Base-by-base conservation (phyloP, 225 moss, liverwort and hornwort genomes). In the Physcomitrellopsis africana region DNA sequence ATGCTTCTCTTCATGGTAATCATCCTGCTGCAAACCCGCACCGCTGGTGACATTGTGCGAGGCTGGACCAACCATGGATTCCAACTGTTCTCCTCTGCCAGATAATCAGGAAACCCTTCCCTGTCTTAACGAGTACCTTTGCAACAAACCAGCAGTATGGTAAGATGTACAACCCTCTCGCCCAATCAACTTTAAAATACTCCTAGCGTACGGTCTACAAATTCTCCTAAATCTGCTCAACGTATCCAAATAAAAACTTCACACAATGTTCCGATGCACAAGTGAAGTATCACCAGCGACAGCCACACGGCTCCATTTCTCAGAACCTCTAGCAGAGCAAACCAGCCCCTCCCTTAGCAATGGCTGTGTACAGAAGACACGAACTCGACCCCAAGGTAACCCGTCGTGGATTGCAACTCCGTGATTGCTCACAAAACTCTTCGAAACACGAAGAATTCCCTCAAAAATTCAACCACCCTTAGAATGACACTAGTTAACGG, bases 11-110 rank as follows among this genome's bases (percentile, higher is more conserved):
- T 43, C 76, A 81, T 66, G 71, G 48, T 72, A 77, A 56, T 72
- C 81, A 22, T 73, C 59, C 53, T 68, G 72, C 55, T 60, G 41
- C 72, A 76, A 77, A 63, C 72, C 72, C 48, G 68, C 81, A 67
- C 63, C 54, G 59, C 72, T 68, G 15, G 76, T 67, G 61, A 72
- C 77, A 59, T 75, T 77, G 62, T 72, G 46, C 67, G 67, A 76
- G 37, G 42, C 72, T 73, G 81, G 62, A 73, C 68, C 77, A 77
- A 81, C 81, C 81, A 81, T 81, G 54, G 81, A 81, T 81, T 68
- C 81, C 60, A 81, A 81, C 71, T 75, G 27, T 45, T 73, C 70
- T 59, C 45, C 69, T 68, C 19, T 51, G 51, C 20, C 58, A 32
- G 51, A 67, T 26, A 3, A 19, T 12, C 32, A 22, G 11, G n/a